phyloP scores from a whole-genome alignment of 78 protist genomes.

The Parvularia atlantis region DNA sequence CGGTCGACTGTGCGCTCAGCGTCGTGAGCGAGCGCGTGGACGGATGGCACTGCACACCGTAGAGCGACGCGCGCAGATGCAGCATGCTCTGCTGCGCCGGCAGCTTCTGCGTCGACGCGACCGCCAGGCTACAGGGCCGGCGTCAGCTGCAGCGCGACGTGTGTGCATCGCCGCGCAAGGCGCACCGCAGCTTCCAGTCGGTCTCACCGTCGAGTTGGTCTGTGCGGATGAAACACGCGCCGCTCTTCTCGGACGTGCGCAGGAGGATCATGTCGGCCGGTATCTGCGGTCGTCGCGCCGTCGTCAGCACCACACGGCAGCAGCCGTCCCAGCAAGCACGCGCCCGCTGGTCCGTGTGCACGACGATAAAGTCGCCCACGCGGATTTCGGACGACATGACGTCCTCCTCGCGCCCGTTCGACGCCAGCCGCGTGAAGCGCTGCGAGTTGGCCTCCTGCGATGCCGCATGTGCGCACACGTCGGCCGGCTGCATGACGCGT shows the following conservation, averaged over 20 bases:
- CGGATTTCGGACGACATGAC: not conserved
- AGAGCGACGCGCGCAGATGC: not conserved
- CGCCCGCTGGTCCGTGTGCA: slow-evolving; percentile 7
- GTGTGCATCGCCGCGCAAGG: too few species aligned
- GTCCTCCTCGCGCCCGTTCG: not conserved
- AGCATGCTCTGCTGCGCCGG: not conserved
- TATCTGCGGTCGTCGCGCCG: not conserved
- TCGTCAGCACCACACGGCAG: too few species aligned
- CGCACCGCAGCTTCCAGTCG: slow-evolving; percentile 23
- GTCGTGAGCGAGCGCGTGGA: too few species aligned
- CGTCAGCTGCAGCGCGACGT: too few species aligned
- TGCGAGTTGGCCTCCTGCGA: not conserved
- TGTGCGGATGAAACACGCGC: slow-evolving; percentile 61
- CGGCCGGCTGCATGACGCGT: too few species aligned
- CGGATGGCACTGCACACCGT: slow-evolving; percentile 7
- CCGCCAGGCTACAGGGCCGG: too few species aligned
- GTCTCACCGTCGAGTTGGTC: slow-evolving; percentile 75
- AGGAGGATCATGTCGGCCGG: slow-evolving; percentile 28
- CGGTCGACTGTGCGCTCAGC: too few species aligned
- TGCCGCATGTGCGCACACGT: too few species aligned
- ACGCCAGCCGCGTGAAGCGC: not conserved
- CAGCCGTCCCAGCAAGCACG: too few species aligned
- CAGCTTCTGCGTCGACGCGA: slow-evolving; percentile 2
- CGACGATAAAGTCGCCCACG: slow-evolving; percentile 17
- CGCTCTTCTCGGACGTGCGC: slow-evolving; percentile 24